Evolutionary conservation across 164 flowering plant species (phyloP), one percentile per base, ranked within the genome.

Genomic region (Annona cherimola): DNA sequence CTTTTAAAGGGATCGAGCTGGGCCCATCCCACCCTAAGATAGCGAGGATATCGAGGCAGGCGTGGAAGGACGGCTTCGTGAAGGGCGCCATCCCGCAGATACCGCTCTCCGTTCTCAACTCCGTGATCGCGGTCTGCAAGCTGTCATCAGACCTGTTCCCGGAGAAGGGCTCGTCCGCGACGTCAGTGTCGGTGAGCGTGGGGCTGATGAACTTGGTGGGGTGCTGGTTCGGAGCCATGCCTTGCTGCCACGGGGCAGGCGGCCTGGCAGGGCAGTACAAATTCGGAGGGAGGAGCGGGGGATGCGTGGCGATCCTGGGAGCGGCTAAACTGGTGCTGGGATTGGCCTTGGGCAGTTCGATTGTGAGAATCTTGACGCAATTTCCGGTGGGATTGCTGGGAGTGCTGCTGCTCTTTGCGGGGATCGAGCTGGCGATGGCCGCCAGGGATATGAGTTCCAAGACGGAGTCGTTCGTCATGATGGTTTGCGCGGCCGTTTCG

Each of bases 181-280:
- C 90, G 0, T 84, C 90, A 0, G 85, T 90, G 42, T 85, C 96
- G 0, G 73, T 85, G 19, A 82, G 84, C 0, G 92, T 90, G 0
- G 91, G 93, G 63, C n/a, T 86, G 68, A 90, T 90, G 96, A 90
- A 90, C 77, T 44, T 88, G 73, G 87, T 83, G 11, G 93, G 96
- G 66, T 88, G 92, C 42, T 90, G 96, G 92, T 79, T 92, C 71
- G 97, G 94, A 7, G 94, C 94, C 18, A 85, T 90, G 91, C 97
- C 97, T 0, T 74, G 86, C 67, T 91, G 97, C 80, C 97, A 91
- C 68, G 94, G 97, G 1, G 97, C 97, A 0, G 97, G 97, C 0
- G 97, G 97, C 55, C 79, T 89, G 6, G 94, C 97, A 0, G 97
- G 97, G 55, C 97, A 91, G 83, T 91, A 90, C 78, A 88, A 87